Conservation (phyloP, 352 stramenopile species). For the Phytophthora idaei region DNA sequence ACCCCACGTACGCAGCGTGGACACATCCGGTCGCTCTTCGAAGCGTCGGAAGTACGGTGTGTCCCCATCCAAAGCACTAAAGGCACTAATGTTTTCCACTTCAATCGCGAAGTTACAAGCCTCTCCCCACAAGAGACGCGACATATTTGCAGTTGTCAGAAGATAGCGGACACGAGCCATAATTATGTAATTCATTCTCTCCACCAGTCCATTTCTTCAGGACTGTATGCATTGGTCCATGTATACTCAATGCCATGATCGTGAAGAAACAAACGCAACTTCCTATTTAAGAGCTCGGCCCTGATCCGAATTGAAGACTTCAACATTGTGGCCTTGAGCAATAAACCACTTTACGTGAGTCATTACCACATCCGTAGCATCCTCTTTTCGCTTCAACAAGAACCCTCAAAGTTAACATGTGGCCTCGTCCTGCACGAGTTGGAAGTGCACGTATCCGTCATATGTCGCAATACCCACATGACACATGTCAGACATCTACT, state of each 20-base stretch:
- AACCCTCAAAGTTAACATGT: background rate
- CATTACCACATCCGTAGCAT: conserved; percentile 11
- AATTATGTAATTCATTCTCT: conserved; percentile 1
- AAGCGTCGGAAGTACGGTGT: conserved; percentile 11
- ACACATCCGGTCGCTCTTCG: conserved; percentile 6
- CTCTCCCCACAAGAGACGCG: conserved; percentile 5
- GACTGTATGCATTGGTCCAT: conserved; percentile 13
- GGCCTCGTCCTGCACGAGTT: conserved; percentile 10
- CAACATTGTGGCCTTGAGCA: conserved; percentile 8
- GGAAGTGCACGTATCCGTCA: conserved; percentile 7
- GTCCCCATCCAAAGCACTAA: conserved; percentile 1
- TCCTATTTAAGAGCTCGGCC: conserved; percentile 11
- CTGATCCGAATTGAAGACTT: conserved; percentile 14
- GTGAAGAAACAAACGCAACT: background rate
- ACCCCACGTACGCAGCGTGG: conserved; percentile 11
- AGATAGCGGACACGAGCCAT: background rate
- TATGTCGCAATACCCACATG: conserved; percentile 9
- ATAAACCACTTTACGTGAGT: conserved; percentile 7
- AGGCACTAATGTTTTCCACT: conserved; percentile 4
- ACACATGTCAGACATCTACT: conserved; percentile 25
- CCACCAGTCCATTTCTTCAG: conserved; percentile 13
- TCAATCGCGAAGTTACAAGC: conserved; percentile 11
- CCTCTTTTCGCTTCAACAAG: conserved; percentile 7
- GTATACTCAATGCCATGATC: conserved; percentile 11
- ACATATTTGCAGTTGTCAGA: conserved; percentile 7